Base-by-base conservation (phyloP, 2,329 filamentous ascomycete species). In the Sphaceloma murrayae region DNA sequence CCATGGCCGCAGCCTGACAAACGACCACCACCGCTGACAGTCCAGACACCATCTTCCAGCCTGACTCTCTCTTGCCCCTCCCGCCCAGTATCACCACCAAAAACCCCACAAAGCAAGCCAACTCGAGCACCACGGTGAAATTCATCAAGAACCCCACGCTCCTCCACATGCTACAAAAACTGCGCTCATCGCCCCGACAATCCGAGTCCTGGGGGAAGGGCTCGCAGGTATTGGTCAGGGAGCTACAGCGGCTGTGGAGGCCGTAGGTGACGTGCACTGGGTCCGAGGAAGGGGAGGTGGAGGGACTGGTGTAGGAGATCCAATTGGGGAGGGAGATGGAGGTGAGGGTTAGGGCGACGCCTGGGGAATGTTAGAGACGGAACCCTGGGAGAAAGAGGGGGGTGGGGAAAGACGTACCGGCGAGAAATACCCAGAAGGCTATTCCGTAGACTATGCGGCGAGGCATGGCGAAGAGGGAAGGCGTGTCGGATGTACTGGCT, bases 131-230 rank as follows among this genome's bases (percentile, higher is more conserved):
- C 27, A 86, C 76, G 5, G 83, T 75, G 54, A 95, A 84, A 43
- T 80, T 84, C 67, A 94, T 86, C 51, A 94, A 65, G 64, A 95
- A 96, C 17, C 85, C 87, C 26, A 86, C 79, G 18, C 79, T 85
- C 48, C 84, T 76, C 89, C 89, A 98, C 73, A 93, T 82, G 55
- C 79, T 82, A 69, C 91, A 96, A 66, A 96, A 95, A 56, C 79
- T 77, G 42, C 77, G 73, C 53, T 80, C 75, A 52, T 78, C 74
- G 53, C 71, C 73, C 45, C 68, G 66, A 63, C 85, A 89, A 59
- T 85, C 79, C 46, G 75, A 69, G 44, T 73, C 66, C 51, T 72
- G 69, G 3, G 85, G 85, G 61, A 87, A 91, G 22, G 68, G 65
- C 17, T 69, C 68, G 62, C 83, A 88, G 50, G 61, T 61, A 39